A percentile compares a stretch with the other conserved stretches of the same genome.
Evolutionary conservation across 164 flowering plant species (phyloP).

Genomic region (Macadamia integrifolia): DNA sequence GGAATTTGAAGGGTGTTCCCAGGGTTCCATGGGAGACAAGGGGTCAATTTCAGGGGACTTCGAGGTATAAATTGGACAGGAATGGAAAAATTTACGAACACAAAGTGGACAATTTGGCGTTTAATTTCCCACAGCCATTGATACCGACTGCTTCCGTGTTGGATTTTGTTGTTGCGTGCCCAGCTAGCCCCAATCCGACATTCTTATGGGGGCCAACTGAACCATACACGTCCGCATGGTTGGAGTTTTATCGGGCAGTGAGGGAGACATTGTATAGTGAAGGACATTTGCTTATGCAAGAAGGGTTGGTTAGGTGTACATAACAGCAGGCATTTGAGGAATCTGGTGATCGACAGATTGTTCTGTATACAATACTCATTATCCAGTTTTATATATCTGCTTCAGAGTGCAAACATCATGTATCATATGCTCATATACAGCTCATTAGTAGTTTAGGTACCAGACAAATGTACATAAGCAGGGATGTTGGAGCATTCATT

Average conservation of each 20-base stretch:
- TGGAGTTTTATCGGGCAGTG: conserved; percentile 68
- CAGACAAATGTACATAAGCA: conserved; percentile 28
- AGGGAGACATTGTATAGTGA: conserved; percentile 50
- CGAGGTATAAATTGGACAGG: conserved; percentile 75
- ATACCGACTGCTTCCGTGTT: conserved; percentile 68
- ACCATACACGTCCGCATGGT: conserved; percentile 58
- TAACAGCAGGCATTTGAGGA: conserved; percentile 22
- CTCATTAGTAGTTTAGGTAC: conserved; percentile 8
- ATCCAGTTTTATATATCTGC: conserved; percentile 8
- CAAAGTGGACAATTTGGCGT: conserved; percentile 76
- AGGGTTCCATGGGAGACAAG: conserved; percentile 92
- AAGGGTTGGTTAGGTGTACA: conserved; percentile 51
- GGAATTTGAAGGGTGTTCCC: conserved; percentile 78
- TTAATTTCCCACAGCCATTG: conserved; percentile 62
- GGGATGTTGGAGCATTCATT: conserved; percentile 13
- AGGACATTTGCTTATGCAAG: conserved; percentile 35
- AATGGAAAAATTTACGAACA: conserved; percentile 88
- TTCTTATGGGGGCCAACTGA: conserved; percentile 56
- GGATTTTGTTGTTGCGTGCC: conserved; percentile 78
- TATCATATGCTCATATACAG: conserved; percentile 18
- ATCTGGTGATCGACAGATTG: not conserved
- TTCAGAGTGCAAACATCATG: conserved; percentile 11
- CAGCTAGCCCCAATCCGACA: conserved; percentile 82
- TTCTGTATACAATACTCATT: conserved; percentile 21
- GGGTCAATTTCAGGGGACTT: conserved; percentile 87